Base-by-base conservation (phyloP, 495 filamentous ascomycete species). In the Aspergillus mulundensis region DNA sequence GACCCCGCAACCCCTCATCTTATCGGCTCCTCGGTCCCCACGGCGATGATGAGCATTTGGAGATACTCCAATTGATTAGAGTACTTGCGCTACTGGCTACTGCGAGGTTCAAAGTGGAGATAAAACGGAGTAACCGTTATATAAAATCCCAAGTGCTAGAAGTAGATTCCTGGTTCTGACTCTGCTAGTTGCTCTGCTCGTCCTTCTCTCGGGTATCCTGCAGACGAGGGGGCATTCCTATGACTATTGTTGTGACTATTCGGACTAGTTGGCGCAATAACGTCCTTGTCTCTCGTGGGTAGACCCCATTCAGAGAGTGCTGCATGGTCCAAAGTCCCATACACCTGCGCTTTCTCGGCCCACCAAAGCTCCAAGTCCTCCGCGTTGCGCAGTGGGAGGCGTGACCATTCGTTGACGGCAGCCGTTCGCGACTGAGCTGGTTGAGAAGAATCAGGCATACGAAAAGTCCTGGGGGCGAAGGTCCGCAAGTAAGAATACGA, bases 301-400 rank as follows among this genome's bases (percentile, higher is more conserved):
- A 46, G 46, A 28, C 38, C 45, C 23, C 46, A 43, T 38, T 50
- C 53, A 16, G 53, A 41, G 6, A 36, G 18, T 16, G 44, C 53
- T 21, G 49, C 53, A 18, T 38, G 23, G 30, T 24, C 54, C 8
- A 21, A 14, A 16, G 16, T 18, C 70, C 43, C 50, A 59, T 48
- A 60, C 15, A 53, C 23, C 15, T 34, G 53, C 1, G 52, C 25
- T 32, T 61, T 59, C 5, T 55, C 58, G 34, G 32, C 43, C 58
- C 58, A 59, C 62, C 62, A 64, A 3, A 50, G 52, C 53, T 59
- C 56, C 43, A 55, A 32, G 49, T 64, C 58, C 5, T 51, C 34
- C 5, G 16, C 16, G 6, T 40, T 49, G 15, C 38, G 21, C 47
- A 64, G 48, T 12, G 62, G 58, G 18, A 61, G 51, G n/a, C 25